Base-by-base conservation (phyloP, 139 green algal species). In the Micractinium sp. region DNA sequence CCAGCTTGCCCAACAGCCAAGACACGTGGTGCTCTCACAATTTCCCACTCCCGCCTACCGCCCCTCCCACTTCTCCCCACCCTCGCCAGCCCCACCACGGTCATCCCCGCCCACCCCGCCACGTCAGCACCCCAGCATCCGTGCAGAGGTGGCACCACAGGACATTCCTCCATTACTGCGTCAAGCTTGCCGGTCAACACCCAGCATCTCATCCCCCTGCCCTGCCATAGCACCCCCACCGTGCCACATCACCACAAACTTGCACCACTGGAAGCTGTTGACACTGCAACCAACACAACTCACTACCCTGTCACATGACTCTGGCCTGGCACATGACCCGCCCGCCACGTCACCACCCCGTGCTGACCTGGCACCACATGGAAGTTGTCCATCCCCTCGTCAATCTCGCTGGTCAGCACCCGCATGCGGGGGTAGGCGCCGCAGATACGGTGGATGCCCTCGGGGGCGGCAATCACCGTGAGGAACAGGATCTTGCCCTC, bases 361-460 rank as follows among this genome's bases (percentile, higher is more conserved):
- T 16, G 18, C 82, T n/a, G 31, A 84, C 85, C 98, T 35, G 98
- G 98, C 41, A 98, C 92, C 0, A 99, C 95, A 15, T 93, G 89
- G 85, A 92, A 98, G 3, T 96, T 85, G 13, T 98, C 94, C 18
- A 99, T 91, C 20, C 94, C 93, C 39, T 93, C 88, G 89, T 99
- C 98, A 66, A 99, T 99, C 93, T 99, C 98, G 18, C 92, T 95
- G 1, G 98, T 99, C 73, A 99, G 93, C 76, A 99, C 81, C n/a
- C 91, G 93, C 23, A 95, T 31, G 36, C 63, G 35, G 94, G 97
- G 81, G 89, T 94, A 98, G 7, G 39, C 33, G 53, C 85, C 90
- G 91, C 95, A 98, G 29, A 99, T 88, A 41, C 92, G 90, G 81
- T 95, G 92, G 63, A 99, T 96, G 87, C 97, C 97, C 91, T 99